Base-by-base conservation (phyloP, 306 rosid genomes). In the Boehmeria nivea region DNA sequence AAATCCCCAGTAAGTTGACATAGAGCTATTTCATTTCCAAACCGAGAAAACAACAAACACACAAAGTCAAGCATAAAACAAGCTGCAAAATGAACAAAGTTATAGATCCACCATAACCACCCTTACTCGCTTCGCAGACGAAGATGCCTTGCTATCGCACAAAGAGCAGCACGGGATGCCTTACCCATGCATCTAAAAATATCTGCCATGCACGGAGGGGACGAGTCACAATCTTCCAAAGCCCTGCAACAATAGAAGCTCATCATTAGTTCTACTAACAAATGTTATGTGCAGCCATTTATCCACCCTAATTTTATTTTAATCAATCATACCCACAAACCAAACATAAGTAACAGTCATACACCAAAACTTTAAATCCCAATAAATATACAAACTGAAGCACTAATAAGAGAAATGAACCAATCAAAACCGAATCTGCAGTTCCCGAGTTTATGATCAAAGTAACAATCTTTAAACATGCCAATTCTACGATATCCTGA, bases 91-190 rank as follows among this genome's bases (percentile, higher is more conserved):
- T 24, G 3, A 34, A 37, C 53, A 55, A 22, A 55, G n/a, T n/a
- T n/a, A n/a, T n/a, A 69, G 28, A 63, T 47, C 58, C 52, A 54
- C 36, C 61, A 44, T 52, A 57, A 61, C 51, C 68, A 61, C 68
- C 71, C 89, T 82, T 84, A 91, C 96, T 91, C 94, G 99, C 89
- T 87, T 69, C 86, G 77, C 61, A 91, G 69, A 48, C 95, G 99
- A 70, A 91, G 80, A 81, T 87, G 85, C 76, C 93, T 84, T 26
- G 99, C 96, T 52, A 91, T 81, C 52, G 95, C 96, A 56, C 76
- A 80, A 64, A 91, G 69, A 34, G 93, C 82, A 50, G 66, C 72
- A 42, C 83, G 95, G 65, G 96, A 83, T 2, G 79, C 99, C 82
- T 80, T 91, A 57, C 99, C 99, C 96, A 91, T 85, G 72, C 95